phyloP scores from a whole-genome alignment of 305 asterid species.

The Nicotiana rustica region DNA sequence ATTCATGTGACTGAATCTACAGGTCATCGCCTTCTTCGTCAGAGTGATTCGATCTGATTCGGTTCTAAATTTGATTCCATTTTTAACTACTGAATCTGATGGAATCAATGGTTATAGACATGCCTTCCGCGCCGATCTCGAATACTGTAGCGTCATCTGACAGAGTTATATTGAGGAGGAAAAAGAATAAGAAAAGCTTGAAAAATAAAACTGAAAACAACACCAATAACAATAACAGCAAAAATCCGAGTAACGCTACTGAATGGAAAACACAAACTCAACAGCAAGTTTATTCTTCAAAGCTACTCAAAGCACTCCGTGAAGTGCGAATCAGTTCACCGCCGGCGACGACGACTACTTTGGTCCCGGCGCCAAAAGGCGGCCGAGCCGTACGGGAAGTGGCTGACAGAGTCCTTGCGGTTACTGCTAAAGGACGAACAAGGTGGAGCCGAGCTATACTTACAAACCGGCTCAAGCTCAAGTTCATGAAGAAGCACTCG shows the following conservation, averaged over 20 bases:
- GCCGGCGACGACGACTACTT: not conserved
- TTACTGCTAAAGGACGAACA: conserved; percentile 85
- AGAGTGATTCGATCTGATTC: conserved; percentile 28
- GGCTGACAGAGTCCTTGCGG: conserved; percentile 80
- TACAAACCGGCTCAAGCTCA: conserved; percentile 72
- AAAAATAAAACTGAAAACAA: conserved; percentile 33
- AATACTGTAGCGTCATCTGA: conserved; percentile 60
- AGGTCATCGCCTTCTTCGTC: conserved; percentile 9
- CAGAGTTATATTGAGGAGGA: conserved; percentile 57
- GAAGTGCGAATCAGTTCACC: conserved; percentile 56
- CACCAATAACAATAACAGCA: conserved; percentile 1
- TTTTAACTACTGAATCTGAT: not conserved
- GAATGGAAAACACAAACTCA: conserved; percentile 88
- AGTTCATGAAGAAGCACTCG: conserved; percentile 71
- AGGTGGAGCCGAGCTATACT: conserved; percentile 97
- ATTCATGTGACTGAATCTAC: conserved; percentile 35
- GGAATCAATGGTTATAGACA: conserved; percentile 44
- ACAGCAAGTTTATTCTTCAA: conserved; percentile 85
- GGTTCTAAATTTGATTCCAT: not conserved
- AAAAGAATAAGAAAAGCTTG: conserved; percentile 59
- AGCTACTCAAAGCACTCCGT: conserved; percentile 82
- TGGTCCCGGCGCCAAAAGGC: conserved; percentile 53
- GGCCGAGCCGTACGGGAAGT: conserved; percentile 79
- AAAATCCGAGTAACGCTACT: conserved; percentile 35
- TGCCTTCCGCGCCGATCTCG: conserved; percentile 50